These are phyloP conservation scores for Tuber indicum DNA, from an alignment of 495 filamentous ascomycete genomes.

Conservation along the genomic window DNA sequence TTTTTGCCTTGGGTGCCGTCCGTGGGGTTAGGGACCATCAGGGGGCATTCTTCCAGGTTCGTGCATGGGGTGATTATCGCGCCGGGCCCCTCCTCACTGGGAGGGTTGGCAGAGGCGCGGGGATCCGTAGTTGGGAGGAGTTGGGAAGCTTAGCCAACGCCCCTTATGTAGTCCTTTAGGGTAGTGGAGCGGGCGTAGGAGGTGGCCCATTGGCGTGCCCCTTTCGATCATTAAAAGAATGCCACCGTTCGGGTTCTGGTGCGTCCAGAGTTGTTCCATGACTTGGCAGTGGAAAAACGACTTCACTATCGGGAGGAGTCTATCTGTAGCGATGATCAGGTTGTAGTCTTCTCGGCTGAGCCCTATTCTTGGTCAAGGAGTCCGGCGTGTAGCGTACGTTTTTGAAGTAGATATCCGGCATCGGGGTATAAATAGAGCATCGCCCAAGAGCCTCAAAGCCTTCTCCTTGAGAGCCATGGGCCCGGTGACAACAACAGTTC, in stretches of 20 bases:
- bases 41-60: constrained; percentile 74
- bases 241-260: constrained; percentile 75
- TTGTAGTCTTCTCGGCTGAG: no score
- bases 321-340: no score
- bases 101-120: constrained; percentile 44
- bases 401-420: no score
- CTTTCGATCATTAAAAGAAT: constrained; percentile 86
- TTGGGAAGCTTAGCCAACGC: constrained; percentile 50
- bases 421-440: no score
- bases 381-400: no score
- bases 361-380: no score
- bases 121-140: constrained; percentile 42
- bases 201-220: constrained; percentile 76
- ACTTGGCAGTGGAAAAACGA: constrained; percentile 33
- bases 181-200: constrained; percentile 72
- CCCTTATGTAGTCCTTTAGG: constrained; percentile 66
- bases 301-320: no score
- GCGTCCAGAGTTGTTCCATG: constrained; percentile 76
- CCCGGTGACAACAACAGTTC: constrained; percentile 52
- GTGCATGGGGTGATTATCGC: constrained; percentile 96
- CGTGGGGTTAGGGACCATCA: constrained; percentile 68
- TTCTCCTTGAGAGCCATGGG: constrained; percentile 59
- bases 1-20: constrained; percentile 67
- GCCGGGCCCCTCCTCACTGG: constrained; percentile 59
- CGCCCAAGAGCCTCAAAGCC: constrained; percentile 61